These are phyloP conservation scores for Trichosporon sp. DNA, from an alignment of 1,284 basidiomycete genomes.

Conservation along the genomic window DNA sequence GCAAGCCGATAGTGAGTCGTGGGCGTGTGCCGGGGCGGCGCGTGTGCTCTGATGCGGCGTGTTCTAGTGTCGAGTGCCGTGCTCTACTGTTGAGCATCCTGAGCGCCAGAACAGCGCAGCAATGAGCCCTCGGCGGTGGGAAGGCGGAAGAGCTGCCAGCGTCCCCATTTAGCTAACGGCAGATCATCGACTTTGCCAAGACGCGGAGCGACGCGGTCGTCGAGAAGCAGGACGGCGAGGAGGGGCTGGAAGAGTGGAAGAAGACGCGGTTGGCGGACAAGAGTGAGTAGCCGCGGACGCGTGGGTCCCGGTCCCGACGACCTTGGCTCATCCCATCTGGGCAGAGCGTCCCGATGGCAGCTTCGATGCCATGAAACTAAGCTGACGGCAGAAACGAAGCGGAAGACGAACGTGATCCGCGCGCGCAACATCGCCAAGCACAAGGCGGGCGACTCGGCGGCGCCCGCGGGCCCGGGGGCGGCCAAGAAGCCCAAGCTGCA, in stretches of 20 bases:
- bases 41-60: too few species aligned
- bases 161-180: background rate
- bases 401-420: conserved; percentile 81
- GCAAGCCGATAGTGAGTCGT: conserved; percentile 80
- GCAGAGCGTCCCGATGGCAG: too few species aligned
- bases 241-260: conserved; percentile 70
- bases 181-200: conserved; percentile 76
- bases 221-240: conserved; percentile 61
- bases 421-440: conserved; percentile 74
- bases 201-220: conserved; percentile 86
- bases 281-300: too few species aligned
- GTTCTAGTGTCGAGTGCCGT: background rate
- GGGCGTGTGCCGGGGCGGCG: background rate
- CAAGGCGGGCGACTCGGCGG: conserved; percentile 52
- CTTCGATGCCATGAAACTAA: background rate
- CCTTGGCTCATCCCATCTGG: too few species aligned
- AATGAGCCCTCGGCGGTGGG: background rate
- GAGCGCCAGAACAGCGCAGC: too few species aligned
- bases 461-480: conserved; percentile 5
- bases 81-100: background rate
- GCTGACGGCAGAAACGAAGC: conserved; percentile 60
- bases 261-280: conserved; percentile 68
- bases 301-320: too few species aligned
- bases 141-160: too few species aligned
- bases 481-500: conserved; percentile 63